Percentiles rank a stretch among this genome's conserved stretches.
Evolutionary conservation across 176 grass and related monocot genomes (phyloP).

Genomic region (Juncus inflexus): DNA sequence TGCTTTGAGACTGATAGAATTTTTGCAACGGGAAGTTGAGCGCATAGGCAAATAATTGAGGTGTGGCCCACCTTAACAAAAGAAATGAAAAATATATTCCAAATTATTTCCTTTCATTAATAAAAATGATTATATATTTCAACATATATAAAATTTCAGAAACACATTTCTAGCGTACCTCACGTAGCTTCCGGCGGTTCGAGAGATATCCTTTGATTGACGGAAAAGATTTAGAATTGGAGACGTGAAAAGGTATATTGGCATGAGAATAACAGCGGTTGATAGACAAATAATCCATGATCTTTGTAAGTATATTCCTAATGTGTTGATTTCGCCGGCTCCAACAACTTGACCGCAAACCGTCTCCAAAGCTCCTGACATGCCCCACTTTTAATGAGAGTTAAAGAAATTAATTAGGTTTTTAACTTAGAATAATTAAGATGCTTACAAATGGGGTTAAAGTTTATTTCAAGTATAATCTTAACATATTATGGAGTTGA

Average conservation of each 20-base stretch:
- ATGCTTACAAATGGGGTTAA: too few species aligned
- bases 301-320: conserved; percentile 65
- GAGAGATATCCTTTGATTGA: conserved; percentile 37
- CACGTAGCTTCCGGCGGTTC: conserved; percentile 31
- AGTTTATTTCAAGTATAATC: too few species aligned
- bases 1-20: conserved; percentile 70
- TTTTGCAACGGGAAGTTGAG: conserved; percentile 73
- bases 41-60: conserved; percentile 52
- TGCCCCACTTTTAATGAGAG: conserved; percentile 41
- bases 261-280: conserved; percentile 37
- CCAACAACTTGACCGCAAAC: conserved; percentile 71
- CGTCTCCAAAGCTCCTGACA: conserved; percentile 76
- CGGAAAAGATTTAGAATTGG: conserved; percentile 43
- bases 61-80: conserved; percentile 30
- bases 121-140: not conserved
- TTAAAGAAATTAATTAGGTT: not conserved
- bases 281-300: conserved; percentile 68
- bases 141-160: too few species aligned
- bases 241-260: conserved; percentile 42
- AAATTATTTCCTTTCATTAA: not conserved
- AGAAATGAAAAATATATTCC: too few species aligned
- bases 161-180: conserved; percentile 21
- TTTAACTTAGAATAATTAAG: too few species aligned
- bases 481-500: too few species aligned
- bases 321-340: conserved; percentile 43